phyloP scores from a whole-genome alignment of 192 early-diverging fungal species.

The Fimicolochytrium jonesii region DNA sequence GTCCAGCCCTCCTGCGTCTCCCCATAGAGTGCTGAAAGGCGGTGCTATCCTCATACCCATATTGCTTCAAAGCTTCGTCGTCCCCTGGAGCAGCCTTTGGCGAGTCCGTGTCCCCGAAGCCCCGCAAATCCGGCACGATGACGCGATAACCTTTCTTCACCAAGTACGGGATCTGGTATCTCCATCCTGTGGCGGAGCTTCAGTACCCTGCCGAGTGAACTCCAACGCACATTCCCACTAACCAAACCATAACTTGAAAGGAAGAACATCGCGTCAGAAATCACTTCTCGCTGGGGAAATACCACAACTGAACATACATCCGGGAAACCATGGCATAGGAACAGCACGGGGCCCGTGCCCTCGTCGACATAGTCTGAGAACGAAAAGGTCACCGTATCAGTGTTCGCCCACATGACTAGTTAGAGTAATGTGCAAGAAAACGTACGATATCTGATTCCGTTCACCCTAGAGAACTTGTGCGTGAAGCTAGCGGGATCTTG shows the following conservation, averaged over 20 bases:
- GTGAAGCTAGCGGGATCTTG: constrained; percentile 22
- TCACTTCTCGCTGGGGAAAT: no score
- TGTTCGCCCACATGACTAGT: neutral
- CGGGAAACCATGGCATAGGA: constrained; percentile 27
- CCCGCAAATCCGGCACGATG: constrained; percentile 34
- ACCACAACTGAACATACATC: constrained; percentile 22
- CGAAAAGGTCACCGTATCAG: neutral
- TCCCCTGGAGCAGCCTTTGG: constrained; percentile 23
- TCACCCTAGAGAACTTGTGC: constrained; percentile 23
- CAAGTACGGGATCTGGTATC: constrained; percentile 28
- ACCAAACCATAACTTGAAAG: no score
- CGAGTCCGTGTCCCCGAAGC: constrained; percentile 40
- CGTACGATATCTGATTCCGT: constrained; percentile 26
- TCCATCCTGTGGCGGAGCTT: constrained; percentile 22
- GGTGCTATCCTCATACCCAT: no score
- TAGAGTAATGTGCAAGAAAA: neutral
- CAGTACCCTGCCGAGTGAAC: no score
- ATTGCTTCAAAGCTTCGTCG: constrained; percentile 25
- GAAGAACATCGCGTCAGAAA: no score
- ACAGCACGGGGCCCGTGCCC: constrained; percentile 1
- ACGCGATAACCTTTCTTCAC: constrained; percentile 28
- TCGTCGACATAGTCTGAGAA: constrained; percentile 25
- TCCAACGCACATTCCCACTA: no score
- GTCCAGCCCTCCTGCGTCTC: no score
- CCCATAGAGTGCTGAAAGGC: no score